Evolutionary conservation across 495 filamentous ascomycete species (phyloP).

Genomic region (Cercophora scortea): DNA sequence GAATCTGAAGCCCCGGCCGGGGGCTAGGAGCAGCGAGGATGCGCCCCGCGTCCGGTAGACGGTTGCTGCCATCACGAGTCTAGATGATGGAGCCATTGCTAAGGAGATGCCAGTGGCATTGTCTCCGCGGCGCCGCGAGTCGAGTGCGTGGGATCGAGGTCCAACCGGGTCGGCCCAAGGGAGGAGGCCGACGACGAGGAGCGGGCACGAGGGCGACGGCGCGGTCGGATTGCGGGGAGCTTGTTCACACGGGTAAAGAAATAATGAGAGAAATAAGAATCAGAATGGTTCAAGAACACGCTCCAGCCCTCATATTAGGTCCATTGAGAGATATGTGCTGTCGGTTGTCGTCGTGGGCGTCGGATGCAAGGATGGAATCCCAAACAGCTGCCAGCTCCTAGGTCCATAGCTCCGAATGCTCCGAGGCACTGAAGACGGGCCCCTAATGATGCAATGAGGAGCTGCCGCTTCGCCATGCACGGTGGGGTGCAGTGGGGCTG

Average conservation of each 20-base stretch:
- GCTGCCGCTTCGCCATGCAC: slow-evolving; percentile 5
- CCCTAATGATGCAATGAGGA: slow-evolving; percentile 23
- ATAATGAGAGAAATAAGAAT: too few species aligned
- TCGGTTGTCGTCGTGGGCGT: too few species aligned
- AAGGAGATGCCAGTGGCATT: slow-evolving; percentile 1
- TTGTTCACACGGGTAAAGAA: too few species aligned
- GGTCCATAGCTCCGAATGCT: too few species aligned
- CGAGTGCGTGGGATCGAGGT: neutral
- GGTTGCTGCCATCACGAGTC: slow-evolving; percentile 18
- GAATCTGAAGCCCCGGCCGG: neutral
- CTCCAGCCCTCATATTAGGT: too few species aligned
- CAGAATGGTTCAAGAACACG: too few species aligned
- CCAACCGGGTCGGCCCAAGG: neutral
- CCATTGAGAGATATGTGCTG: too few species aligned
- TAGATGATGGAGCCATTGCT: slow-evolving; percentile 18
- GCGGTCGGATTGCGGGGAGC: too few species aligned
- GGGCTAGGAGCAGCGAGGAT: slow-evolving; percentile 3
- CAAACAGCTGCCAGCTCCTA: too few species aligned
- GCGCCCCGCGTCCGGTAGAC: slow-evolving; percentile 5
- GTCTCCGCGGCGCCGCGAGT: neutral
- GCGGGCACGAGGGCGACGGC: too few species aligned
- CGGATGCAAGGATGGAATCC: too few species aligned
- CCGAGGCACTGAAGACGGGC: neutral
- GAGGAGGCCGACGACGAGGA: neutral
- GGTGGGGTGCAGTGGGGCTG: neutral